These are phyloP conservation scores for Clitoria ternatea DNA, from an alignment of 306 rosid species.

Conservation along the genomic window DNA sequence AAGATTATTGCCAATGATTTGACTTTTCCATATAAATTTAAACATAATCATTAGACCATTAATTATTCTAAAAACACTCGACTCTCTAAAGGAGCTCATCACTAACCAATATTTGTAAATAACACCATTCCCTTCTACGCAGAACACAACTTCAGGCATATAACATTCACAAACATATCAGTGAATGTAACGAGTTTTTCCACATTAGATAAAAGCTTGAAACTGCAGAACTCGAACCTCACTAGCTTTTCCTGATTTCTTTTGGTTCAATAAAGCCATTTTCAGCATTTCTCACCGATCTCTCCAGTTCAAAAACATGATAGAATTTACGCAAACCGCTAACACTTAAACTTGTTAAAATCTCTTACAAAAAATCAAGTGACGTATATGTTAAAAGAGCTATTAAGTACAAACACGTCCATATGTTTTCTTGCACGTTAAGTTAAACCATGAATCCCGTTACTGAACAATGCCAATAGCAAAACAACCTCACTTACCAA, in stretches of 20 bases:
- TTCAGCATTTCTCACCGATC: neutral
- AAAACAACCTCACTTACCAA: constrained; percentile 12
- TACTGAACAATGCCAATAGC: constrained; percentile 21
- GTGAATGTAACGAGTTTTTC: neutral
- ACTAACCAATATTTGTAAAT: neutral
- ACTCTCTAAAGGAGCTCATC: neutral
- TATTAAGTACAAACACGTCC: neutral
- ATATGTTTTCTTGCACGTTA: neutral
- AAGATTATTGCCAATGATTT: neutral
- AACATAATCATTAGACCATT: neutral
- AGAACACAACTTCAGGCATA: neutral
- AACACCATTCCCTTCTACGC: neutral
- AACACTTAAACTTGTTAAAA: neutral
- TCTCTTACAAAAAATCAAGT: neutral
- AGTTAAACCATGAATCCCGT: constrained; percentile 12
- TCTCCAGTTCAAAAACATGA: neutral
- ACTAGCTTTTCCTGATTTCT: neutral
- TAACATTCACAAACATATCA: neutral
- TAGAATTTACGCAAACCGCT: neutral
- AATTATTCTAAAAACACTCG: neutral
- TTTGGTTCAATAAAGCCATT: neutral
- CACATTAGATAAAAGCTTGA: neutral
- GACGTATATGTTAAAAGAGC: neutral
- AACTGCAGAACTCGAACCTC: neutral
- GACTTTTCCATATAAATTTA: neutral